Evolutionary conservation across 805 yeast genomes (phyloP), one percentile per base, ranked within the genome.

Genomic region (Grigorovia humatica): DNA sequence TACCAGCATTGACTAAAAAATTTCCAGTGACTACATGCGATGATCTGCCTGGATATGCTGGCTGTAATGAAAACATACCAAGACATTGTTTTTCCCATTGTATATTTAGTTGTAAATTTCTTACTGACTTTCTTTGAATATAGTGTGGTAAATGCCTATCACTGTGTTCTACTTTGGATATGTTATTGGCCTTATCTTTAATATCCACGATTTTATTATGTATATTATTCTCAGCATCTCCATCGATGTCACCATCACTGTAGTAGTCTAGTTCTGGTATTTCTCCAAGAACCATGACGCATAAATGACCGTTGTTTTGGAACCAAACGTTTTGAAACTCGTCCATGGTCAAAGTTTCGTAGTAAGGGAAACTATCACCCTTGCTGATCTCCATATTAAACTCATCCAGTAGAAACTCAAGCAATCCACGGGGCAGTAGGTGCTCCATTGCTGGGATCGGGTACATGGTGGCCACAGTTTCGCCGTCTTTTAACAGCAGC

Each of bases 41-140:
- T 18, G 93, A 84, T 46, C 98, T 73, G 1, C 98, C 98, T 0
- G 97, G 96, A 63, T 83, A 91, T 60, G 88, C 85, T 2, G 97
- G 93, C 57, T 85, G 85, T 54, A 91, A 76, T 64, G 77, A 82
- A 63, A 91, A 89, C 1, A 90, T 78, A 0, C 98, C 99, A 47
- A 93, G 72, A 64, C 97, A 91, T 63, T 85, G 90, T 59, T 86
- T 88, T 54, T 89, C 95, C 96, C 98, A 90, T 63, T 84, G 88
- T 49, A 83, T 78, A 52, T 59, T 63, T 18, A 66, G 51, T 46
- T 64, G 41, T 18, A 61, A 52, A 51, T 67, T 65, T 35, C 62
- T 59, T 11, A 59, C 54, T 43, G 59, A 59, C 51, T 64, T 66
- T 7, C 70, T 54, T 42, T 55, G 55, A 23, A 61, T 45, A 49